Conservation (phyloP, 148 eudicot genomes). For the Fagopyrum tataricum region DNA sequence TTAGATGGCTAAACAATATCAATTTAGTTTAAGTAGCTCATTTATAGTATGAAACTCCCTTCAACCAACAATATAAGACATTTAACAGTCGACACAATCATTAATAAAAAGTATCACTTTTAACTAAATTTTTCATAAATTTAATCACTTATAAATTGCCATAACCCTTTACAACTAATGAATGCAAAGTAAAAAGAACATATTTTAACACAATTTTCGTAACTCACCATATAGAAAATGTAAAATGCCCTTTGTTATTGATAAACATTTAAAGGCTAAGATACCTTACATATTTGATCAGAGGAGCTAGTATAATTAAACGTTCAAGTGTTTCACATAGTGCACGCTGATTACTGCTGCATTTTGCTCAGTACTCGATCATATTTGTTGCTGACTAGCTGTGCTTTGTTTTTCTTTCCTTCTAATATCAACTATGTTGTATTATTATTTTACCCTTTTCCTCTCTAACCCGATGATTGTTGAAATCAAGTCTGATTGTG, state of each 20-base stretch:
- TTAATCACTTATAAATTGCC: too few species aligned
- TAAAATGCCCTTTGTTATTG: too few species aligned
- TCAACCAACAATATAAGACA: too few species aligned
- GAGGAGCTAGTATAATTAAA: background rate
- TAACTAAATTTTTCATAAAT: too few species aligned
- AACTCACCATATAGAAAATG: too few species aligned
- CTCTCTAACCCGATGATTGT: background rate
- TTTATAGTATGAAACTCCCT: background rate
- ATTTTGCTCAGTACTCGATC: background rate
- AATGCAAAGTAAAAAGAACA: too few species aligned
- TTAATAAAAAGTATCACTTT: too few species aligned
- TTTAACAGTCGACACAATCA: too few species aligned
- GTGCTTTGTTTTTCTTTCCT: background rate
- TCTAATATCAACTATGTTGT: background rate
- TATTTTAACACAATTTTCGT: too few species aligned
- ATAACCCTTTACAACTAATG: too few species aligned
- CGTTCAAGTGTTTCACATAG: background rate
- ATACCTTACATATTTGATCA: too few species aligned
- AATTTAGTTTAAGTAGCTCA: background rate
- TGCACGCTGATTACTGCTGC: background rate
- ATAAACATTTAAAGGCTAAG: too few species aligned
- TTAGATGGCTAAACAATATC: constrained; percentile 3
- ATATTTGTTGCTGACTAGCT: background rate
- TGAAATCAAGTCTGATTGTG: background rate
- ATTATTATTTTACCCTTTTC: background rate